Evolutionary conservation across 139 green algal species (phyloP), one percentile per base, ranked within the genome.

Genomic region (Zygnema circumcarinatum): DNA sequence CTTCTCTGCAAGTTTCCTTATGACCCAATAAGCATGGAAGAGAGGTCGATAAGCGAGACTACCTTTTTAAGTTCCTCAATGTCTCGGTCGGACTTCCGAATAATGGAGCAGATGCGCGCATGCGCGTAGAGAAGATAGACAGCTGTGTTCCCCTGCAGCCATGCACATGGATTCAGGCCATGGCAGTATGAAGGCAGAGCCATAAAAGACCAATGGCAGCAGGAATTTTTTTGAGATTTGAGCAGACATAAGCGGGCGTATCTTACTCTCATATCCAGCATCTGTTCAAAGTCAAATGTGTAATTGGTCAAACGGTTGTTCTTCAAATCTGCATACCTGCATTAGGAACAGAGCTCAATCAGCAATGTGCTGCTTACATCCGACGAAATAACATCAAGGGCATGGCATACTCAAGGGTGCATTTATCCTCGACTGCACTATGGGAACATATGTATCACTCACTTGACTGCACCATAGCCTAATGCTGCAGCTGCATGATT

Each of bases 61-160:
- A 91, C 87, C 52, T 91, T 20, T 38, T 91, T 92, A 21, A 91
- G 29, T 74, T 86, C 69, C 25, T 79, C 38, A 1, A 91, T 38
- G 38, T 85, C 40, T 38, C 80, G 68, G 41, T 75, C 67, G n/a
- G 42, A 81, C 69, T 93, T 94, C 38, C 78, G 39, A 31, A 94
- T 67, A 68, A 94, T 92, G 54, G 91, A 87, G 25, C 38, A 80
- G 47, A 93, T 84, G 84, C 97, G 95, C 0, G 96, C 97, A 88
- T 99, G 96, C 7, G 96, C 95, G 88, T 99, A 99, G 81, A 98
- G 93, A 87, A 99, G 93, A 93, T 99, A 99, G 38, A 99, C 96
- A 0, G 97, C 97, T 0, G 97, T 99, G 94, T 99, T 98, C 88
- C 97, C 97, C 88, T 94, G 83, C 22, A 87, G 29, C 73, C 39